A percentile compares a stretch with the other conserved stretches of the same genome.
Conservation (phyloP, 495 filamentous ascomycete species). For the Aspergillus avenaceus region DNA sequence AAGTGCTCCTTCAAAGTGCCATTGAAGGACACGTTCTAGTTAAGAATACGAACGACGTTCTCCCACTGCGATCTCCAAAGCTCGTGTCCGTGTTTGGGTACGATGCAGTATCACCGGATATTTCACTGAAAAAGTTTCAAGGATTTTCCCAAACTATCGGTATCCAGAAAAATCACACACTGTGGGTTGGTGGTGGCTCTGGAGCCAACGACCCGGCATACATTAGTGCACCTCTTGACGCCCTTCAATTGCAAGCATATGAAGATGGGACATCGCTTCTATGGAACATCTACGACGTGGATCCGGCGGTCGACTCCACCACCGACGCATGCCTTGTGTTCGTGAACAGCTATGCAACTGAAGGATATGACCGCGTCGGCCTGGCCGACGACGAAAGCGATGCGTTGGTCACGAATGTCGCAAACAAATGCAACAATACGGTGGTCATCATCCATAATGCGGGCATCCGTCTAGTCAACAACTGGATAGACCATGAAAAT, state of each 20-base stretch:
- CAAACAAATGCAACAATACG: slow-evolving; percentile 51
- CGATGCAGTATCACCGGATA: slow-evolving; percentile 51
- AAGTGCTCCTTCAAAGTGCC: slow-evolving; percentile 49
- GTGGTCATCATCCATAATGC: slow-evolving; percentile 45
- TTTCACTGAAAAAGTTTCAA: background rate
- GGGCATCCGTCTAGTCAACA: slow-evolving; percentile 38
- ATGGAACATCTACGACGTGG: slow-evolving; percentile 35
- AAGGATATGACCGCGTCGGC: slow-evolving; percentile 36
- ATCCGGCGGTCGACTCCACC: slow-evolving; percentile 35
- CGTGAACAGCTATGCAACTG: slow-evolving; percentile 56
- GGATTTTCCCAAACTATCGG: background rate
- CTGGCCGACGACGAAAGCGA: slow-evolving; percentile 41
- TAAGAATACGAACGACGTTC: slow-evolving; percentile 61
- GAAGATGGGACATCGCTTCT: slow-evolving; percentile 41
- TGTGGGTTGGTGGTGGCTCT: slow-evolving; percentile 62
- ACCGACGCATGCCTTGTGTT: slow-evolving; percentile 59
- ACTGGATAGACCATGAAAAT: slow-evolving; percentile 47
- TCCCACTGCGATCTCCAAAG: slow-evolving; percentile 57
- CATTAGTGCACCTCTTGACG: slow-evolving; percentile 53
- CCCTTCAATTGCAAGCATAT: slow-evolving; percentile 46
- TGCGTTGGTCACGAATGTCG: slow-evolving; percentile 52
- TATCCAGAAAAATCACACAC: slow-evolving; percentile 46
- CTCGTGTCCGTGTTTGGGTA: slow-evolving; percentile 66
- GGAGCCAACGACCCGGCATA: slow-evolving; percentile 57
- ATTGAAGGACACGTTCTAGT: slow-evolving; percentile 65